A percentile compares a stretch with the other conserved stretches of the same genome.
phyloP scores from a whole-genome alignment of 306 rosid genomes.

The Malus sieversii region DNA sequence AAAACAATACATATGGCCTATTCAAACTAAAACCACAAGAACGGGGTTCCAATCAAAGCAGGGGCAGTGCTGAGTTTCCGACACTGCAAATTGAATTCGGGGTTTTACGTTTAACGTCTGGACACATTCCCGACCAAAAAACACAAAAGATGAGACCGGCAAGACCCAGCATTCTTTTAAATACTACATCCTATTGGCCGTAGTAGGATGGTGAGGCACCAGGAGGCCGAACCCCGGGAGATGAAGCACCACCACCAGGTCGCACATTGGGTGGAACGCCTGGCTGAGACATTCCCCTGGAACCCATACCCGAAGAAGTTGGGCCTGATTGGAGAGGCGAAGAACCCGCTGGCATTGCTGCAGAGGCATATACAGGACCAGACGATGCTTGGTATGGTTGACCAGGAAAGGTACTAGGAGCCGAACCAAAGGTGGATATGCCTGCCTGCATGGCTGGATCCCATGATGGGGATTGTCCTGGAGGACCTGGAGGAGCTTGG shows the following conservation, averaged over 20 bases:
- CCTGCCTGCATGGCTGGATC: conserved; percentile 55
- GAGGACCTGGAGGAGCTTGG: conserved; percentile 54
- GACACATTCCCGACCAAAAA: not conserved
- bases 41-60: not conserved
- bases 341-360: conserved; percentile 44
- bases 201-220: conserved; percentile 42
- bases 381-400: conserved; percentile 43
- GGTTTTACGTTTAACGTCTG: not conserved
- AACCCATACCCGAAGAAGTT: conserved; percentile 24
- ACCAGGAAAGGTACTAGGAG: conserved; percentile 44
- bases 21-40: conserved; percentile 4
- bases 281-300: conserved; percentile 30
- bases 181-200: conserved; percentile 24
- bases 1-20: not conserved
- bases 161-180: conserved; percentile 7
- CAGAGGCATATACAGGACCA: conserved; percentile 33
- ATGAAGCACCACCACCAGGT: conserved; percentile 35
- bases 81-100: conserved; percentile 3
- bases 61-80: not conserved
- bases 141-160: not conserved
- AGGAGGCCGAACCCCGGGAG: conserved; percentile 24
- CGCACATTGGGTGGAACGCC: conserved; percentile 28
- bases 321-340: conserved; percentile 43
- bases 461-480: conserved; percentile 66
- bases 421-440: conserved; percentile 37